Percentiles rank a stretch among this genome's conserved stretches.
phyloP scores from a whole-genome alignment of 139 green algal genomes.

The Chlorella sp. region DNA sequence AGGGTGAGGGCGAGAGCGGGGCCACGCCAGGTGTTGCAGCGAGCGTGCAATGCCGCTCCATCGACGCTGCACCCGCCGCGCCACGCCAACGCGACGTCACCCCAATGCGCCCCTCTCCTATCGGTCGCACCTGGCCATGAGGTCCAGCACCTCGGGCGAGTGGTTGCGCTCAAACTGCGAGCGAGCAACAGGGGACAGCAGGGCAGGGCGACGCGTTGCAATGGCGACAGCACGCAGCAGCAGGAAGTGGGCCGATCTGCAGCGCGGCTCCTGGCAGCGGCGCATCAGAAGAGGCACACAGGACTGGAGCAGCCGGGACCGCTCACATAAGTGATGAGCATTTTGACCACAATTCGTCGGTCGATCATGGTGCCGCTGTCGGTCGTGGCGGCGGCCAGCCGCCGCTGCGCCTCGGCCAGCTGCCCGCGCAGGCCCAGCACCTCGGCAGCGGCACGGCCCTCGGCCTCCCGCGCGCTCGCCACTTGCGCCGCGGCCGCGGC shows the following conservation, averaged over 20 bases:
- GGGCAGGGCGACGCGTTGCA: not conserved
- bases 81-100: not conserved
- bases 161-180: not conserved
- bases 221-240: not conserved
- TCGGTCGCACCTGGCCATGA: no score
- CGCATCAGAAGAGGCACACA: not conserved
- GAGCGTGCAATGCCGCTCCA: not conserved
- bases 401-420: slow-evolving; percentile 19
- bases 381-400: slow-evolving; percentile 22
- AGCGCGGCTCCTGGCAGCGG: not conserved
- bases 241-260: not conserved
- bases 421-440: slow-evolving; percentile 4
- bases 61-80: not conserved
- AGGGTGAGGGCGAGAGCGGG: not conserved
- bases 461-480: not conserved
- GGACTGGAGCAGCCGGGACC: not conserved
- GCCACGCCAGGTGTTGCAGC: not conserved
- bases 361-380: slow-evolving; percentile 38
- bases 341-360: slow-evolving; percentile 41
- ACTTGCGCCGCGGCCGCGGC: slow-evolving; percentile 4
- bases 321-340: slow-evolving; percentile 31
- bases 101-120: no score
- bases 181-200: not conserved
- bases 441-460: slow-evolving; percentile 18
- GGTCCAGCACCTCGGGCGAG: slow-evolving; percentile 28